phyloP scores from a whole-genome alignment of 1,284 basidiomycete species.

The Sporisorium graminicola region DNA sequence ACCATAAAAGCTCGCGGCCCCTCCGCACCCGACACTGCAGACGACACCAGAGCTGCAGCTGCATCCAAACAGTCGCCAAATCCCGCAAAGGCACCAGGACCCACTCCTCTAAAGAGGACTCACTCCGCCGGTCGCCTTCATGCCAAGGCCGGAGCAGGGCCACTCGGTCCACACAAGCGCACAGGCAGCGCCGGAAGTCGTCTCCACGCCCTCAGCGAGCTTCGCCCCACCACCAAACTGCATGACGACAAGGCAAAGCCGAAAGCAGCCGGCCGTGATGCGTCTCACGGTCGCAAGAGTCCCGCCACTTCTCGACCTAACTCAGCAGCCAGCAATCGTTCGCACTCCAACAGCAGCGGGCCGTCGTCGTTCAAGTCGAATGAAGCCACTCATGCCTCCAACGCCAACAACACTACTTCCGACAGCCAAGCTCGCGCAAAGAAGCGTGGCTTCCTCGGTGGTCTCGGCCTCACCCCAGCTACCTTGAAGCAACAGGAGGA shows the following conservation, averaged over 20 bases:
- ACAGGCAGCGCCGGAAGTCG: conserved; percentile 60
- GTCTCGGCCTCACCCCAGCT: conserved; percentile 52
- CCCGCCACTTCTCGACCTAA: conserved; percentile 40
- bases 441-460: conserved; percentile 54
- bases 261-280: conserved; percentile 14
- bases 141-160: conserved; percentile 46
- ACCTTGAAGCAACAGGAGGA: conserved; percentile 53
- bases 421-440: conserved; percentile 27
- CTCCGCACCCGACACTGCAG: conserved; percentile 28
- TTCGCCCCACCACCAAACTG: conserved; percentile 62
- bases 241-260: conserved; percentile 46
- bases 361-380: conserved; percentile 48
- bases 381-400: conserved; percentile 25
- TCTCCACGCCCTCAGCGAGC: conserved; percentile 62
- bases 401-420: conserved; percentile 2
- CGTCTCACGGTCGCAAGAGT: conserved; percentile 25
- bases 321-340: conserved; percentile 50
- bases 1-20: conserved; percentile 54
- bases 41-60: conserved; percentile 11
- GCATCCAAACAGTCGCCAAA: conserved; percentile 21
- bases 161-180: conserved; percentile 50
- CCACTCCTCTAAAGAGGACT: conserved; percentile 48
- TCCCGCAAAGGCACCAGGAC: conserved; percentile 14
- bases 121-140: conserved; percentile 57
- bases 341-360: conserved; percentile 44